Evolutionary conservation across 1,284 basidiomycete species (phyloP), one percentile per base, ranked within the genome.

Genomic region (Ganoderma lingzhi): DNA sequence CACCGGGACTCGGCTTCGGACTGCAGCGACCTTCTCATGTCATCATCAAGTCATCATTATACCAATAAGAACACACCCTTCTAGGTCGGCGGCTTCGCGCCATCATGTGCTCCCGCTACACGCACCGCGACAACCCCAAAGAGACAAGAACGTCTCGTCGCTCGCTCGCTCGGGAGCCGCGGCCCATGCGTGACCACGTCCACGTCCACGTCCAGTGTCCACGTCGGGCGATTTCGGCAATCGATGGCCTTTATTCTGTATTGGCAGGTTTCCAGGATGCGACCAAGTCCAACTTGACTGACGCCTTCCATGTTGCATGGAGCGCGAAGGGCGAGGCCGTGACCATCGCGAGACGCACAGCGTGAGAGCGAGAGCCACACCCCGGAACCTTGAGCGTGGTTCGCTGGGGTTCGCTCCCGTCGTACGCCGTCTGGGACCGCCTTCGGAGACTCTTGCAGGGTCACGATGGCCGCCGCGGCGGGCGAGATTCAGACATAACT

Each of bases 351-450:
- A 32, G 17, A 15, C n/a, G 19, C 35, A 14, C 35, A n/a, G 32
- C 19, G 17, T 59, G 56, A n/a, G 56, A 58, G 19, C 61, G 41
- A 53, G 60, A 51, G 61, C 61, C 53, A 58, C 66, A 41, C 37
- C 39, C 55, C 61, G 66, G 66, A 58, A 67, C 61, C 61, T 63
- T 56, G 45, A 12, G 30, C 62, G n/a, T n/a, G 56, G 56, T 32
- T 30, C 35, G 35, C 35, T 35, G 35, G 35, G 35, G 35, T 35
- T 35, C 53, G 56, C 35, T 15, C 32, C 35, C 19, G 56, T 39
- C 48, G 48, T 28, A 23, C 23, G 28, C 48, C 48, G 48, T 51
- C 48, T 51, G 48, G 9, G 30, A 56, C 55, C 55, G 55, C 32
- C 12, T 30, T 32, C 32, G 12, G 30, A 56, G 56, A n/a, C 32